Evolutionary conservation across 139 green algal genomes (phyloP), one percentile per base, ranked within the genome.

Genomic region (Chlamydomonas incerta): DNA sequence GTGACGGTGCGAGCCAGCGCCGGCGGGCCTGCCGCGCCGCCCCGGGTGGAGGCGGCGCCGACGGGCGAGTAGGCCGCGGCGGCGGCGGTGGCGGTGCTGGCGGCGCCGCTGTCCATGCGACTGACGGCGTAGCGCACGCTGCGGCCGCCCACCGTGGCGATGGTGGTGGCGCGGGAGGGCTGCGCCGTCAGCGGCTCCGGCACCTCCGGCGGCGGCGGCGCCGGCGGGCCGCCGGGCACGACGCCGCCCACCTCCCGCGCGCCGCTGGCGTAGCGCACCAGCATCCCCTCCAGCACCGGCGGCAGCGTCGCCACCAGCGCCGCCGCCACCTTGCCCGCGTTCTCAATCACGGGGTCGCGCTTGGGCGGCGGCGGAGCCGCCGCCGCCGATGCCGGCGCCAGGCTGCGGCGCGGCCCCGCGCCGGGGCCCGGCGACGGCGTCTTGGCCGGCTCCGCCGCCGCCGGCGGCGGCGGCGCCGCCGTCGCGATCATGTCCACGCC

Each of bases 261-360:
- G 23, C 79, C 79, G 24, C 58, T 31, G 9, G 60, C 66, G 46
- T 85, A 85, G 17, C 65, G 46, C 1, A 33, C 50, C 28, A 85
- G 0, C n/a, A 85, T 66, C 17, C 46, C 79, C 50, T 85, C 79
- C 20, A 85, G n/a, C 47, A 85, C 79, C 14, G 65, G n/a, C 31
- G 65, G 79, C 24, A 85, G 31, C 13, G 62, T 21, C n/a, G 26
- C 23, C 23, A 68, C 3, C 31, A 85, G n/a, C 26, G 46, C 63
- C 66, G 47, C 47, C 31, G 66, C 79, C 33, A 85, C 79, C 79
- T 85, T 67, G 31, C 77, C 77, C 41, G 77, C 77, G n/a, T 74
- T 74, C 35, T 83, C 77, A 29, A 83, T 26, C 3, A 66, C 63
- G 0, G 66, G 79, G 68, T 75, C 79, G 46, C 68, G 75, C 47